Evolutionary conservation across 2,329 filamentous ascomycete genomes (phyloP).

Genomic region (Pseudohalonectria lignicola): DNA sequence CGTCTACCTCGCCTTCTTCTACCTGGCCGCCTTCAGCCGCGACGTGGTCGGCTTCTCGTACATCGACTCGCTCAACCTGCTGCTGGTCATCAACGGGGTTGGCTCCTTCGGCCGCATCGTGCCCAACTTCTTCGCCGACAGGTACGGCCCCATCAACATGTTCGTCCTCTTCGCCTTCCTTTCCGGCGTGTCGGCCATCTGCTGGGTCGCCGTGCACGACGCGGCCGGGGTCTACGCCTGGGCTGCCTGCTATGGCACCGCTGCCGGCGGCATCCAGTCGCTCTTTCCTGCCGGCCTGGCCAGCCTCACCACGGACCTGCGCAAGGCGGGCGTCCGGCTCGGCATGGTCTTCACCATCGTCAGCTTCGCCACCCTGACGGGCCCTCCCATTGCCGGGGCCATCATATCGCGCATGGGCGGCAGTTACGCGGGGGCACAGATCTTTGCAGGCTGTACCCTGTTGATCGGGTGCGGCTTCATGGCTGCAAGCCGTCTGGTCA

Average conservation of each 20-base stretch:
- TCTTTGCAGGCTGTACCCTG: constrained; percentile 32
- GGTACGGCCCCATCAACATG: constrained; percentile 47
- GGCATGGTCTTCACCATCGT: constrained; percentile 48
- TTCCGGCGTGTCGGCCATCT: constrained; percentile 33
- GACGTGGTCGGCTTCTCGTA: constrained; percentile 30
- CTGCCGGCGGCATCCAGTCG: constrained; percentile 51
- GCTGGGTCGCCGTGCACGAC: constrained; percentile 46
- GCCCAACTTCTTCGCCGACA: constrained; percentile 48
- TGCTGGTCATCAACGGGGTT: constrained; percentile 55
- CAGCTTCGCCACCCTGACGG: constrained; percentile 40
- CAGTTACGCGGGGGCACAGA: constrained; percentile 34
- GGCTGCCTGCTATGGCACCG: constrained; percentile 51
- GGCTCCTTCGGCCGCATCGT: constrained; percentile 46
- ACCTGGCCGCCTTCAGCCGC: constrained; percentile 38
- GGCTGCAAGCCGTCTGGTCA: constrained; percentile 22
- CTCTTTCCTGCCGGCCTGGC: constrained; percentile 54
- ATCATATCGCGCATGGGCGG: constrained; percentile 30
- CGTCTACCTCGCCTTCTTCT: constrained; percentile 49
- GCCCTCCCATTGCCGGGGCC: constrained; percentile 39
- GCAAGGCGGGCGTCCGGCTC: constrained; percentile 41
- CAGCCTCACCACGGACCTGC: constrained; percentile 38
- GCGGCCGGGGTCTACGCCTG: constrained; percentile 48
- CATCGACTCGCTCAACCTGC: constrained; percentile 43
- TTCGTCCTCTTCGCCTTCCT: constrained; percentile 35
- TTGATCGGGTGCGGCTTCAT: constrained; percentile 29